Conservation (phyloP, 2,329 filamentous ascomycete species). For the Sporothrix luriei region DNA sequence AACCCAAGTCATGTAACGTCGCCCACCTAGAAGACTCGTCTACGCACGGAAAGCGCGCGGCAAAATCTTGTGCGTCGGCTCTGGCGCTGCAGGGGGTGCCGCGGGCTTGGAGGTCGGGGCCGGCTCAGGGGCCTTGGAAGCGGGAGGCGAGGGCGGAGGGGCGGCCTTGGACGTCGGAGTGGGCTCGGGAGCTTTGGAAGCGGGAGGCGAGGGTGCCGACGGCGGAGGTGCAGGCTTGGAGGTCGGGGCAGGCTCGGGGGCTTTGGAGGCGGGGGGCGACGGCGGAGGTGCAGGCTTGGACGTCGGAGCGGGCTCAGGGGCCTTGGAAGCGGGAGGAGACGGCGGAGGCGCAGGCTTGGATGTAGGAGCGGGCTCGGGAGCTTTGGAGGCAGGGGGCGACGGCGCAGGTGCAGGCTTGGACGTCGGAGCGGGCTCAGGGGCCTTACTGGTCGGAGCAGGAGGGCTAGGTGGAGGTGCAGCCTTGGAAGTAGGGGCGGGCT, state of each 20-base stretch:
- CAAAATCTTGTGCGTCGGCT: background rate
- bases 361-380: background rate
- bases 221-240: constrained; percentile 17
- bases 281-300: background rate
- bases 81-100: background rate
- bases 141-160: background rate
- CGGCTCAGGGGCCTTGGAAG: background rate
- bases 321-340: background rate
- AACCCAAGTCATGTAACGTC: background rate
- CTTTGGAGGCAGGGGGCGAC: background rate
- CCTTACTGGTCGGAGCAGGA: background rate
- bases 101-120: background rate
- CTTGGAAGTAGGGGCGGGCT: background rate
- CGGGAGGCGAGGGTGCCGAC: background rate
- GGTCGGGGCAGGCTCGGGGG: background rate
- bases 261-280: no score
- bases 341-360: constrained; percentile 16
- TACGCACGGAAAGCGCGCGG: background rate
- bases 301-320: no score
- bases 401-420: background rate
- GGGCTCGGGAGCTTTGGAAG: background rate
- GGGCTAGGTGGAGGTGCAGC: background rate
- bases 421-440: background rate
- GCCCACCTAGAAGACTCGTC: background rate
- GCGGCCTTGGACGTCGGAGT: background rate